Percentiles rank a stretch among this genome's conserved stretches.
Conservation (phyloP, 78 protist species). For the Mantamonas sphyraenae region DNA sequence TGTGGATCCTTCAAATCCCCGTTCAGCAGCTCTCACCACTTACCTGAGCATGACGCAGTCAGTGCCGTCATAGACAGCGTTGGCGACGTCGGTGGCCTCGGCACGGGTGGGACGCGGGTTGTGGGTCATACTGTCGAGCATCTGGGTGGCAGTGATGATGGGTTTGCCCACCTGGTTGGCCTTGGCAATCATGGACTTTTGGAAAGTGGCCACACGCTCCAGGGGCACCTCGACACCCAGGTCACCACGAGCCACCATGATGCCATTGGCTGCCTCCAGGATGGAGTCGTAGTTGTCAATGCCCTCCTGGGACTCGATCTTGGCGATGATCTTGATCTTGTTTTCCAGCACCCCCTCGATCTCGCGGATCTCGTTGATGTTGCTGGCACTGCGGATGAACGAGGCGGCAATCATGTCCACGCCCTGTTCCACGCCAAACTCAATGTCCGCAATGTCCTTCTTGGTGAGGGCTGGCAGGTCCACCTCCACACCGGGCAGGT, state of each 20-base stretch:
- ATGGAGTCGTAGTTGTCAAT: conserved; percentile 74
- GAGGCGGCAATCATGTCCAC: conserved; percentile 40
- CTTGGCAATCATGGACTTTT: conserved; percentile 79
- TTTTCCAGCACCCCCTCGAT: background rate
- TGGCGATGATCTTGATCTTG: conserved; percentile 60
- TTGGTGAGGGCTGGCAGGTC: conserved; percentile 42
- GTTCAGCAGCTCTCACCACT: too few species aligned
- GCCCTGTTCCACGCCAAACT: conserved; percentile 24
- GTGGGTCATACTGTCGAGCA: conserved; percentile 82
- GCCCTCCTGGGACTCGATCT: conserved; percentile 86
- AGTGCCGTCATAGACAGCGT: conserved; percentile 86
- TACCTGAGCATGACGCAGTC: conserved; percentile 86
- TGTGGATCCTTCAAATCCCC: too few species aligned
- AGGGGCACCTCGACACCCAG: conserved; percentile 83
- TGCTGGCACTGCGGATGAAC: conserved; percentile 29
- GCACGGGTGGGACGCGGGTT: conserved; percentile 87
- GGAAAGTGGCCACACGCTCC: conserved; percentile 70
- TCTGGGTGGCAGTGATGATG: conserved; percentile 90
- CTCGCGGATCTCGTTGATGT: background rate
- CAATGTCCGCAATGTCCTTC: conserved; percentile 26
- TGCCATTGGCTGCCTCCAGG: conserved; percentile 75
- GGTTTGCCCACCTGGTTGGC: conserved; percentile 72
- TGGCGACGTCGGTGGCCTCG: conserved; percentile 91
- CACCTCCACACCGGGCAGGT: conserved; percentile 30
- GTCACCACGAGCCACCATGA: conserved; percentile 96